Evolutionary conservation across 1,139 yeast species (phyloP), one percentile per base, ranked within the genome.

Genomic region (Pichia sp.): DNA sequence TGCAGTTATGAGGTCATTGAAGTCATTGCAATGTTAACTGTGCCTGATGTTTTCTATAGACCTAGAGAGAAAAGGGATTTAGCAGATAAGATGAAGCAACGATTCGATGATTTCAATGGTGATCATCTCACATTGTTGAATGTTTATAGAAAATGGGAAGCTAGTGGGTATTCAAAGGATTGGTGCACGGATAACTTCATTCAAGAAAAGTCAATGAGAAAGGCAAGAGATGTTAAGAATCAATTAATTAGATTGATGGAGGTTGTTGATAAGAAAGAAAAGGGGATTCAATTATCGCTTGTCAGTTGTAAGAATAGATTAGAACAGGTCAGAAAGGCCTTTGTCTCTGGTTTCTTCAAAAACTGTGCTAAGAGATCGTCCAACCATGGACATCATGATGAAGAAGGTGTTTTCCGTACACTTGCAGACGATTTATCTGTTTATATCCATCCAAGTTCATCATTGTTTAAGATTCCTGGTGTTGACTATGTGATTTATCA

Each of bases 11-110:
- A 93, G 58, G 77, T 91, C 43, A 69, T 89, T 34, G 84, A 86
- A 0, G 86, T 94, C 21, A 88, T 93, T 48, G 87, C 98, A 2
- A 91, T 94, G 97, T 73, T 93, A 36, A 85, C 96, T 24, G 93
- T 90, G 5, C 97, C 88, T 50, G 82, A 84, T 8, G 80, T 93
- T 0, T 93, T 90, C 60, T 84, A 81, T 62, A 71, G 98, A 45
- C 98, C 98, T 0, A 81, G 83, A 57, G 93, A 85, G 45, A 84
- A 85, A 62, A 85, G 81, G 59, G 76, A 75, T 40, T 63, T 61
- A 33, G 97, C 97, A 0, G 98, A 91, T 60, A 81, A 79, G 56
- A 76, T 80, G 58, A 87, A 85, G 61, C 81, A 84, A 17, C 73
- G 83, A 52, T 89, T 91, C 63, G 81, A 96, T 4, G 96, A 93